These are phyloP conservation scores for Melastoma candidum DNA, from an alignment of 441 rosid species.

Conservation along the genomic window DNA sequence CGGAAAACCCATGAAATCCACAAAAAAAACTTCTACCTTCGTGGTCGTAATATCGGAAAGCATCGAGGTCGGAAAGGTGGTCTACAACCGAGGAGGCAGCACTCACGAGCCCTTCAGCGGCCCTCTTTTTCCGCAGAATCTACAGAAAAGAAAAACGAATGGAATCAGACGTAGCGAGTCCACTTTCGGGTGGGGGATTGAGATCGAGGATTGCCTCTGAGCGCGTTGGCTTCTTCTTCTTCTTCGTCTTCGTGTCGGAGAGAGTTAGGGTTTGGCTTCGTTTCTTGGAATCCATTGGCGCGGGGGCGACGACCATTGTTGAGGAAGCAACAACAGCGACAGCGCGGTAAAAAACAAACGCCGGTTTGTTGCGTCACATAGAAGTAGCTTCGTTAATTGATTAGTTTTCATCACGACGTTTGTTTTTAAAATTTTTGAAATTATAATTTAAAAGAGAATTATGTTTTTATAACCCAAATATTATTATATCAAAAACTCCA, in stretches of 20 bases:
- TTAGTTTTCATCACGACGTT: too few relatives aligned
- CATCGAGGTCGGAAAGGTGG: conserved; percentile 49
- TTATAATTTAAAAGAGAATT: too few relatives aligned
- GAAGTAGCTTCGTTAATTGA: too few relatives aligned
- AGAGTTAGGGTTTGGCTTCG: not conserved
- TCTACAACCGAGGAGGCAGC: conserved; percentile 49
- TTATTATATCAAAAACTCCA: too few relatives aligned
- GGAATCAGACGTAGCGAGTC: not conserved
- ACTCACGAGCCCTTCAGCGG: conserved; percentile 38
- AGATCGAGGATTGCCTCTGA: conserved; percentile 6
- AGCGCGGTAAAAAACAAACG: too few relatives aligned
- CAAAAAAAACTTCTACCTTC: conserved; percentile 32
- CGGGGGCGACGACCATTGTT: too few relatives aligned
- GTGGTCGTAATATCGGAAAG: conserved; percentile 37
- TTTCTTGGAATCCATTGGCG: conserved; percentile 1
- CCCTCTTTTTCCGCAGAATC: conserved; percentile 62
- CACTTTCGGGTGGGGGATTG: not conserved
- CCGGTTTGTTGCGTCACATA: too few relatives aligned
- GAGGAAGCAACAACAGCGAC: too few relatives aligned
- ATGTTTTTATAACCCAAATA: too few relatives aligned
- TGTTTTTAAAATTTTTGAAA: too few relatives aligned
- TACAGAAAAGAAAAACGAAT: conserved; percentile 8
- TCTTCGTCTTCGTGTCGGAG: not conserved
- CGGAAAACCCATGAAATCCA: not conserved
- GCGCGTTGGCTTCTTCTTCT: conserved; percentile 5